Percentiles rank a stretch among this genome's conserved stretches.
Evolutionary conservation across 306 rosid genomes (phyloP).

Genomic region (Sesbania bispinosa): DNA sequence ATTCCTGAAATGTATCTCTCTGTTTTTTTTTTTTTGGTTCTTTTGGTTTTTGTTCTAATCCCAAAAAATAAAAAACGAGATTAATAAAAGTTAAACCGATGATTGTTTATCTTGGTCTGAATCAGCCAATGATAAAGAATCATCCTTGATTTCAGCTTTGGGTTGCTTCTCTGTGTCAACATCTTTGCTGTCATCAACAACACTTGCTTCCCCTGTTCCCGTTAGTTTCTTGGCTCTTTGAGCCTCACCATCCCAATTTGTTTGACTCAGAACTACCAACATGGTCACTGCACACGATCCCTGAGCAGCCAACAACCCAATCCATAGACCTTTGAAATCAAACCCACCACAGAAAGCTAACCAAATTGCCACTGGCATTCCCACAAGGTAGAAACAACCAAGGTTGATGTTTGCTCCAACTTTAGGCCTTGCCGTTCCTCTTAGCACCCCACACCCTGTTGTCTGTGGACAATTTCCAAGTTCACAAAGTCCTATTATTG

Average conservation of each 20-base stretch:
- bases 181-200: constrained; percentile 36
- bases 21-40: neutral
- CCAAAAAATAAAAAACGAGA: constrained; percentile 10
- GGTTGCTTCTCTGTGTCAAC: constrained; percentile 29
- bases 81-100: constrained; percentile 43
- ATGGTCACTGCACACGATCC: constrained; percentile 75
- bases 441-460: constrained; percentile 89
- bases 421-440: constrained; percentile 91
- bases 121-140: constrained; percentile 33
- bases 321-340: constrained; percentile 83
- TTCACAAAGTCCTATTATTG: constrained; percentile 86
- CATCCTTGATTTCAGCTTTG: constrained; percentile 44
- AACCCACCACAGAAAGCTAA: constrained; percentile 55
- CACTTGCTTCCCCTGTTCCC: constrained; percentile 28
- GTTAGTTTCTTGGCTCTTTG: constrained; percentile 61
- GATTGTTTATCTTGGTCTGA: constrained; percentile 35
- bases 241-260: constrained; percentile 74
- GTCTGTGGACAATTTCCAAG: constrained; percentile 95
- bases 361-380: constrained; percentile 84
- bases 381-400: constrained; percentile 85
- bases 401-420: constrained; percentile 78
- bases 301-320: constrained; percentile 83
- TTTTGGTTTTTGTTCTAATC: constrained; percentile 22
- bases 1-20: neutral
- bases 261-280: constrained; percentile 64